Evolutionary conservation across 805 yeast species (phyloP).

Genomic region (Suhomyces tanzawaensis): DNA sequence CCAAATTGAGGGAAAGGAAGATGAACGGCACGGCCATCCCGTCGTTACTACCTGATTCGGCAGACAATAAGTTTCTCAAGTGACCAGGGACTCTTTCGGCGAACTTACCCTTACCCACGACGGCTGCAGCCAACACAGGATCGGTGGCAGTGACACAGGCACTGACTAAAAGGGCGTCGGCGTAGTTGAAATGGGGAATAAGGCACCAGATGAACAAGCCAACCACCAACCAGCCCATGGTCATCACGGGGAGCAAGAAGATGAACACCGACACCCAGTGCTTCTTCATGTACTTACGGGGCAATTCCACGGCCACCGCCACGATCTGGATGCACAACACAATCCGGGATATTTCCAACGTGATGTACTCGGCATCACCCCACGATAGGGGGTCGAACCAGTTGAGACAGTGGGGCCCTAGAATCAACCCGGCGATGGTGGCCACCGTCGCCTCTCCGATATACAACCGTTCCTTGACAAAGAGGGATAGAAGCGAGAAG

Average conservation of each 20-base stretch:
- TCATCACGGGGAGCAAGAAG: constrained; percentile 83
- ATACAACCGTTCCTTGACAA: constrained; percentile 78
- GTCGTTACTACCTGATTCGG: constrained; percentile 89
- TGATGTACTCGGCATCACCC: constrained; percentile 82
- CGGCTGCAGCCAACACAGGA: constrained; percentile 93
- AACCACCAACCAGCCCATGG: constrained; percentile 81
- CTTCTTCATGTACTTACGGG: constrained; percentile 79
- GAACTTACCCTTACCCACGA: constrained; percentile 90
- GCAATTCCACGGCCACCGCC: constrained; percentile 92
- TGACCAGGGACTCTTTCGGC: constrained; percentile 94
- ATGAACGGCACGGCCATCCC: constrained; percentile 96
- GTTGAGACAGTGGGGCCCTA: constrained; percentile 81
- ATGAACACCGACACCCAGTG: constrained; percentile 79
- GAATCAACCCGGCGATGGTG: constrained; percentile 76
- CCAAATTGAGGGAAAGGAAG: constrained; percentile 62
- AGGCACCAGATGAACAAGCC: constrained; percentile 77
- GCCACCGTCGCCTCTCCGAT: constrained; percentile 93
- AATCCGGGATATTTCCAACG: constrained; percentile 78
- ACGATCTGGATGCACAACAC: constrained; percentile 86
- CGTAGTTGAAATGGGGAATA: constrained; percentile 69
- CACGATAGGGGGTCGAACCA: constrained; percentile 84
- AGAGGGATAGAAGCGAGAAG: constrained; percentile 76
- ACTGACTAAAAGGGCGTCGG: constrained; percentile 69
- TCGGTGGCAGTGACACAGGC: constrained; percentile 95
- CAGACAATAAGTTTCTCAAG: constrained; percentile 74